Conservation (phyloP, 2,329 filamentous ascomycete genomes). For the Exophiala calicioides region DNA sequence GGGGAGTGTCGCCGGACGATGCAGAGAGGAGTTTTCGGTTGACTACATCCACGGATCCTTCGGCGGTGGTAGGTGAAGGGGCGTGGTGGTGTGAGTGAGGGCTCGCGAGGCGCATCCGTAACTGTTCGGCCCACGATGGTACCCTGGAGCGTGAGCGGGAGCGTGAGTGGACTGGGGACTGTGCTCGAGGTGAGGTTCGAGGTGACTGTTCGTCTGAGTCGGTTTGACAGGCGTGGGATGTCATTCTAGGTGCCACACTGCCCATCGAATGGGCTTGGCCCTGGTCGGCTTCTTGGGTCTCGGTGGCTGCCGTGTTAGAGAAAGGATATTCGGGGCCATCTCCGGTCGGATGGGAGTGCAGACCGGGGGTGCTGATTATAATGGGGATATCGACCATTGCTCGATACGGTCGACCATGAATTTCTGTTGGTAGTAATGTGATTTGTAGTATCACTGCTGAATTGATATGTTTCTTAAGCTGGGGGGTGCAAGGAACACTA, state of each 20-base stretch:
- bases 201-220: constrained; percentile 5
- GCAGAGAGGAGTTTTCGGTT: constrained; percentile 9
- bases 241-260: constrained; percentile 4
- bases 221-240: constrained; percentile 21
- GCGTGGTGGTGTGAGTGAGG: constrained; percentile 4
- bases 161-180: constrained; percentile 10
- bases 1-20: constrained; percentile 7
- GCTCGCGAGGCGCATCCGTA: constrained; percentile 12
- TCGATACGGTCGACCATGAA: constrained; percentile 3
- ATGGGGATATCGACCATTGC: constrained; percentile 23
- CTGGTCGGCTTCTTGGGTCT: neutral
- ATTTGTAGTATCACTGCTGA: constrained; percentile 1
- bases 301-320: neutral
- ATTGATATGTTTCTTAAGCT: constrained; percentile 4
- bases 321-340: constrained; percentile 2
- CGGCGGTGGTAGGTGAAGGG: neutral
- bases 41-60: neutral
- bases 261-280: neutral
- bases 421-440: neutral
- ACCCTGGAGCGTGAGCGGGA: constrained; percentile 8
- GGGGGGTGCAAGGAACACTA: neutral
- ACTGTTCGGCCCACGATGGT: constrained; percentile 18
- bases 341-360: constrained; percentile 8
- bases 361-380: constrained; percentile 18
- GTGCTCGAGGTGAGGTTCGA: neutral